These are phyloP conservation scores for Cystobasidium slooffiae DNA, from an alignment of 1,284 basidiomycete genomes.

Conservation along the genomic window DNA sequence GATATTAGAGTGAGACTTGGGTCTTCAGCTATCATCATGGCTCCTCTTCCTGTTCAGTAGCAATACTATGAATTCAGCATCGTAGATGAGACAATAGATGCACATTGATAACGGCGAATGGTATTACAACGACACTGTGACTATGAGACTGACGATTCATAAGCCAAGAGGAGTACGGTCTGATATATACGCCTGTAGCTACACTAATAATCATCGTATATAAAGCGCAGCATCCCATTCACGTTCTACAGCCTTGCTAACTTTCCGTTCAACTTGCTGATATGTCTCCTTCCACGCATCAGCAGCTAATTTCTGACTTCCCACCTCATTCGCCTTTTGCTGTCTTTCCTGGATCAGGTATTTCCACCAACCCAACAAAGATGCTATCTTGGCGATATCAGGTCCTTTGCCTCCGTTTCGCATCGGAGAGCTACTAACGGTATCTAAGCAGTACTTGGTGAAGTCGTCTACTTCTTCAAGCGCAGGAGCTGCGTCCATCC, in stretches of 20 bases:
- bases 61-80: not conserved
- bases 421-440: not conserved
- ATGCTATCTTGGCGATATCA: constrained; percentile 21
- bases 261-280: constrained; percentile 65
- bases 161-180: not conserved
- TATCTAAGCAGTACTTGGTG: constrained; percentile 35
- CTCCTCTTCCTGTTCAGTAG: constrained; percentile 19
- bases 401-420: constrained; percentile 34
- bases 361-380: constrained; percentile 34
- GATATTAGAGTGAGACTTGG: constrained; percentile 87
- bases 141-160: not conserved
- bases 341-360: constrained; percentile 24
- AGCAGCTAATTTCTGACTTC: constrained; percentile 58
- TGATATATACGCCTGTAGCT: not conserved
- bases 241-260: constrained; percentile 44
- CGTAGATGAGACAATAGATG: not conserved
- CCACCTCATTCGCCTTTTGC: not conserved
- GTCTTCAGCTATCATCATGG: constrained; percentile 36
- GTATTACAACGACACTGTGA: constrained; percentile 6
- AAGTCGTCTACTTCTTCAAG: constrained; percentile 38
- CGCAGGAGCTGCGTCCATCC: constrained; percentile 33
- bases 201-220: constrained; percentile 7
- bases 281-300: constrained; percentile 77
- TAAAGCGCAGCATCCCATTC: constrained; percentile 34
- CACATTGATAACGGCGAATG: not conserved